Evolutionary conservation across 768 basidiomycete species (phyloP).

Genomic region (Termitomyces sp.): DNA sequence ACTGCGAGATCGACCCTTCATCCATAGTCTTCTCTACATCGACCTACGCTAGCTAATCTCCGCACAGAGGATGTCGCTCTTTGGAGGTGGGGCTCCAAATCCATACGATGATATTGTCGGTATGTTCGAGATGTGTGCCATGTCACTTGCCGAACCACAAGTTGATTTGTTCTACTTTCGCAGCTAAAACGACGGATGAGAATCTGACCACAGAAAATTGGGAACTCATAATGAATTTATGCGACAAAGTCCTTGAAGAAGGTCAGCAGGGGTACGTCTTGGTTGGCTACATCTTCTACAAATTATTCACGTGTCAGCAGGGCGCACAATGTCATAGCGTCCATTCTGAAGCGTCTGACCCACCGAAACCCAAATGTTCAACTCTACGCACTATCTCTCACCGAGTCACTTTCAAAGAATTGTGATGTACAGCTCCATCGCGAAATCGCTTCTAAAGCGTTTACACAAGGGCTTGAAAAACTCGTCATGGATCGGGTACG

Average conservation of each 20-base stretch:
- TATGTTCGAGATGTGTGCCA: constrained; percentile 22
- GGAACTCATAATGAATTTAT: constrained; percentile 91
- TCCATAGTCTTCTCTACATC: neutral
- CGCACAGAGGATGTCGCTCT: constrained; percentile 42
- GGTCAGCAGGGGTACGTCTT: constrained; percentile 69
- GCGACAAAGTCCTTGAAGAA: constrained; percentile 93
- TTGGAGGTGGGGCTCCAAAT: constrained; percentile 60
- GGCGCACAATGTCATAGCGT: constrained; percentile 78
- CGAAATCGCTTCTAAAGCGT: constrained; percentile 85
- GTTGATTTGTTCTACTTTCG: neutral
- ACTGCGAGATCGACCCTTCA: neutral
- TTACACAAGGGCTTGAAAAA: constrained; percentile 85
- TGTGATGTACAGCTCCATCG: constrained; percentile 74
- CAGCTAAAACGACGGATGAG: constrained; percentile 97
- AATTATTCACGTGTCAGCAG: constrained; percentile 35
- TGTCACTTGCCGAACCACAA: neutral
- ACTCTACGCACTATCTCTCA: constrained; percentile 82
- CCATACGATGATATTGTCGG: constrained; percentile 91
- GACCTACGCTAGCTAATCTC: neutral
- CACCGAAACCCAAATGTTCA: constrained; percentile 98
- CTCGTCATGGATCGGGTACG: constrained; percentile 83
- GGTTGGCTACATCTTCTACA: neutral
- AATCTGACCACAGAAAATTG: constrained; percentile 93
- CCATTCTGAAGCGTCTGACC: constrained; percentile 83
- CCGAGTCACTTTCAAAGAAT: constrained; percentile 90